These are phyloP conservation scores for Xylariales sp. DNA, from an alignment of 2,329 filamentous ascomycete species.

Conservation along the genomic window DNA sequence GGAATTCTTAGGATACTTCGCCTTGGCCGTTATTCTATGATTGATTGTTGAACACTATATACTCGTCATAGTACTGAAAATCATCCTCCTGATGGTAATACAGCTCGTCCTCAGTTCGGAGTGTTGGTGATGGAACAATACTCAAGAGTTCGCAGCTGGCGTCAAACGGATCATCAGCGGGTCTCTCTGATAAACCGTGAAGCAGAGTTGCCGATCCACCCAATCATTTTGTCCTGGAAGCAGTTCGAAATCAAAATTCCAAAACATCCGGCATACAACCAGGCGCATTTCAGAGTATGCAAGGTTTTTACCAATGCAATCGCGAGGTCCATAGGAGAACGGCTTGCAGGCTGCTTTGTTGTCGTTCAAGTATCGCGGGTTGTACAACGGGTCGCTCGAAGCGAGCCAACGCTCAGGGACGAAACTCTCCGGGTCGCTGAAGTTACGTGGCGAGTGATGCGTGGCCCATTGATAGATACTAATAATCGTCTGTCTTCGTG, in stretches of 20 bases:
- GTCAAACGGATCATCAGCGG: no score
- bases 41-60: no score
- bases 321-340: slow-evolving; percentile 16
- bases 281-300: slow-evolving; percentile 33
- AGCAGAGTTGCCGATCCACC: background rate
- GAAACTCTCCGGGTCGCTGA: slow-evolving; percentile 10
- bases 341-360: slow-evolving; percentile 11
- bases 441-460: slow-evolving; percentile 7
- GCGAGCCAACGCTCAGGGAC: slow-evolving; percentile 12
- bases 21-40: no score
- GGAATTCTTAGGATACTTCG: no score
- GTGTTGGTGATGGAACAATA: no score
- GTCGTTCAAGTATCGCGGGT: slow-evolving; percentile 1
- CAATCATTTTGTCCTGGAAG: background rate
- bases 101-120: no score
- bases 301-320: slow-evolving; percentile 18
- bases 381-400: slow-evolving; percentile 1
- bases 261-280: slow-evolving; percentile 21
- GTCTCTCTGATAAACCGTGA: background rate
- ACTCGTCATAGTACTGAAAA: no score
- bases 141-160: no score
- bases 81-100: no score
- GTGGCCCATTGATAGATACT: slow-evolving; percentile 34
- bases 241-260: slow-evolving; percentile 1
- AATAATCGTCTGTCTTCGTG: slow-evolving; percentile 18